Evolutionary conservation across 1,284 basidiomycete species (phyloP).

Genomic region (Irpex lacteus): DNA sequence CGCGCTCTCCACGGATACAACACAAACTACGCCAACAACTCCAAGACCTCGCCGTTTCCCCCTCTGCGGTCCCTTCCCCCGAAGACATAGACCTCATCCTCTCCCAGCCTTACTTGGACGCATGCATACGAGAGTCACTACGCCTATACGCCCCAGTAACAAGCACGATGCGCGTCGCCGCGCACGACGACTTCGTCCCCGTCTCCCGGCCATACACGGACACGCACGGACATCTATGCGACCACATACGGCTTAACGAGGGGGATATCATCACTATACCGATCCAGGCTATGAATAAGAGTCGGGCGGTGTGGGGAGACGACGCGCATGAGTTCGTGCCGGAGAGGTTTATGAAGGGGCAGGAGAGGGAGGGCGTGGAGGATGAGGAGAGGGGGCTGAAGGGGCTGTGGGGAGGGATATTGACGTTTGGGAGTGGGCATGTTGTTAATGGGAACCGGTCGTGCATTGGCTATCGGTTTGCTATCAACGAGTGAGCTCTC

Average conservation of each 20-base stretch:
- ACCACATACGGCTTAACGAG: conserved; percentile 46
- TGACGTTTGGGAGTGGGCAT: conserved; percentile 64
- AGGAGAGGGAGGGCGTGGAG: conserved; percentile 22
- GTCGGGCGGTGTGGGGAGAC: conserved; percentile 59
- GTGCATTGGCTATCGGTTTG: conserved; percentile 74
- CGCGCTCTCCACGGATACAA: conserved; percentile 53
- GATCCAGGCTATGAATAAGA: conserved; percentile 64
- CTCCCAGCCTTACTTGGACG: conserved; percentile 52
- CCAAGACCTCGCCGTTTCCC: conserved; percentile 13
- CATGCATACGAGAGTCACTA: conserved; percentile 63
- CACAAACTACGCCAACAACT: conserved; percentile 55
- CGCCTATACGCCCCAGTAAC: conserved; percentile 66
- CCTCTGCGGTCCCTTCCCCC: conserved; percentile 14
- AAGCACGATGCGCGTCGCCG: conserved; percentile 58
- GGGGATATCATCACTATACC: conserved; percentile 63
- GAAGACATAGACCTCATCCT: conserved; percentile 28
- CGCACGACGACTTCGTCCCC: conserved; percentile 60
- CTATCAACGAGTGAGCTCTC: conserved; percentile 59
- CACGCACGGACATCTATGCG: conserved; percentile 30
- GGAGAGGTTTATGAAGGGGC: conserved; percentile 44
- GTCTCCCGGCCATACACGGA: conserved; percentile 24
- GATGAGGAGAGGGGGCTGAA: conserved; percentile 42
- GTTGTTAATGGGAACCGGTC: conserved; percentile 55
- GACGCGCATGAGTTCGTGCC: conserved; percentile 68
- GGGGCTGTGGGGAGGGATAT: conserved; percentile 59